Conservation (phyloP, 805 yeast genomes). For the Candida tallmaniae region DNA sequence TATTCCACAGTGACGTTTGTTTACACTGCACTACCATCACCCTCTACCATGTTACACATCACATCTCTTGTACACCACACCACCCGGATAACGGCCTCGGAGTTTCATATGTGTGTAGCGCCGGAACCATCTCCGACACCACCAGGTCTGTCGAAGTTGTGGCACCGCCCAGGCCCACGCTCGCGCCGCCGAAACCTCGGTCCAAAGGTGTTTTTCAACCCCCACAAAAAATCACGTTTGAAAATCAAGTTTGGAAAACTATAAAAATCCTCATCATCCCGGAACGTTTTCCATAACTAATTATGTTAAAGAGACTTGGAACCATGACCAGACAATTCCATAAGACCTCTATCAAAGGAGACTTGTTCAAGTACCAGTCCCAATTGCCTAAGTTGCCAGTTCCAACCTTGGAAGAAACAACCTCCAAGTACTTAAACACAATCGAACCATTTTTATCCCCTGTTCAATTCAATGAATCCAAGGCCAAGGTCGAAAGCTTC, state of each 20-base stretch:
- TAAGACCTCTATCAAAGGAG: constrained; percentile 46
- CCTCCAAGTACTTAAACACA: constrained; percentile 62
- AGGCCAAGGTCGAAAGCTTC: constrained; percentile 63
- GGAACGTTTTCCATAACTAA: no score
- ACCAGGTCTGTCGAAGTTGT: no score
- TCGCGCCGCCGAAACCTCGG: constrained; percentile 5
- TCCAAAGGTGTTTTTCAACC: constrained; percentile 3
- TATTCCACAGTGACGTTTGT: no score
- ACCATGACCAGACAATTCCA: constrained; percentile 17
- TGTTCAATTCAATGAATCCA: constrained; percentile 47
- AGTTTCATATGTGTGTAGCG: no score
- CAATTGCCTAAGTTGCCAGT: constrained; percentile 83
- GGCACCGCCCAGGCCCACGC: neutral
- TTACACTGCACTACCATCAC: no score
- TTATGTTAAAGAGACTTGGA: constrained; percentile 8
- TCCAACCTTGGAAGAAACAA: constrained; percentile 71
- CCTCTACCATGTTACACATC: no score
- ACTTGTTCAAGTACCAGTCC: constrained; percentile 66
- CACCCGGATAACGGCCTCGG: no score
- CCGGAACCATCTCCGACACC: no score
- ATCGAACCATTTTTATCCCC: constrained; percentile 62
- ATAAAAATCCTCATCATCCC: no score
- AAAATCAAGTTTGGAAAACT: neutral
- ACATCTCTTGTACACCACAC: no score
- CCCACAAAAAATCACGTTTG: constrained; percentile 4